Percentiles rank a stretch among this genome's conserved stretches.
Conservation (phyloP, 1,284 basidiomycete genomes). For the Phenoliferia sp. region DNA sequence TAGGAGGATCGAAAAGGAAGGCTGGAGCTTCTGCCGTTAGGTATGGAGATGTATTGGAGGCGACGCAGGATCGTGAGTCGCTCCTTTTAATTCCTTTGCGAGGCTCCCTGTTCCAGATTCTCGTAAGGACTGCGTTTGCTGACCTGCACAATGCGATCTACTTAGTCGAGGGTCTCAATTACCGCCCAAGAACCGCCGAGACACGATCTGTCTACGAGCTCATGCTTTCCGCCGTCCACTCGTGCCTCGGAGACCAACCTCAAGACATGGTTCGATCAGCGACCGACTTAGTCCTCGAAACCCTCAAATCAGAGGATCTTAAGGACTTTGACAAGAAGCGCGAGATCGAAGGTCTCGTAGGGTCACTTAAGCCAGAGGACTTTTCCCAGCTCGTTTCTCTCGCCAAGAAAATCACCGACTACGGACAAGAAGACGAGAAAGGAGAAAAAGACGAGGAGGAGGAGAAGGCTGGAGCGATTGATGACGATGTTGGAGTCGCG, state of each 20-base stretch:
- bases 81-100: not conserved
- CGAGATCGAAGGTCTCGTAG: slow-evolving; percentile 79
- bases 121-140: not conserved
- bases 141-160: not conserved
- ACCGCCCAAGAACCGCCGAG: slow-evolving; percentile 87
- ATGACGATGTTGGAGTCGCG: slow-evolving; percentile 82
- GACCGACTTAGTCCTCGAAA: slow-evolving; percentile 83
- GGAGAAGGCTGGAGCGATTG: slow-evolving; percentile 56
- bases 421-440: slow-evolving; percentile 69
- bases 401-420: slow-evolving; percentile 95
- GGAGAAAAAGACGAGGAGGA: slow-evolving; percentile 76
- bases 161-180: slow-evolving; percentile 83
- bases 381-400: slow-evolving; percentile 84
- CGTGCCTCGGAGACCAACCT: slow-evolving; percentile 81
- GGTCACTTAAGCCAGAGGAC: slow-evolving; percentile 61
- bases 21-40: slow-evolving; percentile 36
- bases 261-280: slow-evolving; percentile 93
- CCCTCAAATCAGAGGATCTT: slow-evolving; percentile 80
- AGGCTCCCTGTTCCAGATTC: not conserved
- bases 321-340: slow-evolving; percentile 98
- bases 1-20: not conserved
- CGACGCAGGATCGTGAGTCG: slow-evolving; percentile 62
- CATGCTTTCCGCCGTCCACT: slow-evolving; percentile 77
- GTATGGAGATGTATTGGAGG: slow-evolving; percentile 83
- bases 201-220: slow-evolving; percentile 93